A percentile compares a stretch with the other conserved stretches of the same genome.
These are phyloP conservation scores for Coprinopsis strossmayeri DNA, from an alignment of 768 basidiomycete genomes.

Conservation along the genomic window DNA sequence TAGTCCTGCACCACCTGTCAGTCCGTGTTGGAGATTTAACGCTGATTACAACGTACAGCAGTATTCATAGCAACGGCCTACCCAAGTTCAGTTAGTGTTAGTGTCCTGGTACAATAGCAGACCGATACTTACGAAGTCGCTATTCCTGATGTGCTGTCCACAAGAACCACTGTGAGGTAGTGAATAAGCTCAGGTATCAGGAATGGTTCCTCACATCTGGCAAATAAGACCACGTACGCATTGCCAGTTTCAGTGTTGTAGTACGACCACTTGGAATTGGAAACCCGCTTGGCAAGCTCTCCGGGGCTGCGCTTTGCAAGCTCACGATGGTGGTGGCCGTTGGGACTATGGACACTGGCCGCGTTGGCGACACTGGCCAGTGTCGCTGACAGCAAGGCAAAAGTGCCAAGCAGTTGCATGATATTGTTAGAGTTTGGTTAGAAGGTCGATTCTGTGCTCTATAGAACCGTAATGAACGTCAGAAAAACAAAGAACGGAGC, in stretches of 20 bases:
- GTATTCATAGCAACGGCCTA: constrained; percentile 52
- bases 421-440: not conserved
- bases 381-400: constrained; percentile 1
- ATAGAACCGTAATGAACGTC: not conserved
- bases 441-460: not conserved
- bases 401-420: constrained; percentile 5
- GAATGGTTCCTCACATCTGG: not conserved
- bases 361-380: constrained; percentile 4
- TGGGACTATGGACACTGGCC: not conserved
- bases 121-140: constrained; percentile 26
- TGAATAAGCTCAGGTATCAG: not conserved
- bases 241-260: constrained; percentile 24
- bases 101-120: constrained; percentile 1
- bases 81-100: not conserved
- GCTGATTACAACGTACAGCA: constrained; percentile 20
- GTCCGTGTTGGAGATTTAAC: constrained; percentile 7
- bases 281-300: constrained; percentile 23
- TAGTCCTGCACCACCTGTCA: constrained; percentile 38
- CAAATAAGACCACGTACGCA: not conserved
- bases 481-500: constrained; percentile 3
- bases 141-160: constrained; percentile 30
- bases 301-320: constrained; percentile 19
- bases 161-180: constrained; percentile 45
- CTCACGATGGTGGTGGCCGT: constrained; percentile 15
- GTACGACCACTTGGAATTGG: constrained; percentile 36